Evolutionary conservation across 78 protist species (phyloP), one percentile per base, ranked within the genome.

Genomic region (Guillardia theta): DNA sequence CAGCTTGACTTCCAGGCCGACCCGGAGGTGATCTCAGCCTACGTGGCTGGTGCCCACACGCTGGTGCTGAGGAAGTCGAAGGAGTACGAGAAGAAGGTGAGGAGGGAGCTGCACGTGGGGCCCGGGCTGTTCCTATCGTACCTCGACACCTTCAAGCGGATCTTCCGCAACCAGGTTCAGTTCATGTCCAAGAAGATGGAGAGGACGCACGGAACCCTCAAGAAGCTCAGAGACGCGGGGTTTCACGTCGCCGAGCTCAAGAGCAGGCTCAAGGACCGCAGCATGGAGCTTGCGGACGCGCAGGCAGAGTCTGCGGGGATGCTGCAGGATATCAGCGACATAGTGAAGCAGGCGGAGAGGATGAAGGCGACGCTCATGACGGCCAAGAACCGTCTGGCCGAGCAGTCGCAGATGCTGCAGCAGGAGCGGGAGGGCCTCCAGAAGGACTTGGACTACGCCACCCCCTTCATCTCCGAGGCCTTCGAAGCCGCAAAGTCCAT

Each of bases 51-150:
- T 0, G 94, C 95, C 54, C 99, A 98, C 95, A 53, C 62, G 18
- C 62, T 53, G 33, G 18, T 53, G 18, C 62, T 21, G 18, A 18
- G 18, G 18, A 53, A 53, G 62, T 21, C 18, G 12, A 12, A 12
- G 18, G 62, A 53, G 62, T 9, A 9, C 22, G 5, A 37, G 24
- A 94, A 96, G 62, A 24, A n/a, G 47, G 45, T 70, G 19, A 12
- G 37, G 53, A 48, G 95, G 93, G 21, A 64, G n/a, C 95, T 94
- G 36, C 96, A 93, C 94, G 96, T 96, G 48, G 97, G 98, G 30
- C 99, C 99, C 27, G 96, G 97, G 95, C 95, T 97, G 33, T 98
- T 94, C 70, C 93, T 97, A 27, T 94, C 97, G 39, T 98, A 96
- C 97, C 18, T 97, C 70, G 47, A 36, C 27, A 36, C 92, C 47